phyloP scores from a whole-genome alignment of 371 early-diverging fungal genomes.

The Mortierella sp. region DNA sequence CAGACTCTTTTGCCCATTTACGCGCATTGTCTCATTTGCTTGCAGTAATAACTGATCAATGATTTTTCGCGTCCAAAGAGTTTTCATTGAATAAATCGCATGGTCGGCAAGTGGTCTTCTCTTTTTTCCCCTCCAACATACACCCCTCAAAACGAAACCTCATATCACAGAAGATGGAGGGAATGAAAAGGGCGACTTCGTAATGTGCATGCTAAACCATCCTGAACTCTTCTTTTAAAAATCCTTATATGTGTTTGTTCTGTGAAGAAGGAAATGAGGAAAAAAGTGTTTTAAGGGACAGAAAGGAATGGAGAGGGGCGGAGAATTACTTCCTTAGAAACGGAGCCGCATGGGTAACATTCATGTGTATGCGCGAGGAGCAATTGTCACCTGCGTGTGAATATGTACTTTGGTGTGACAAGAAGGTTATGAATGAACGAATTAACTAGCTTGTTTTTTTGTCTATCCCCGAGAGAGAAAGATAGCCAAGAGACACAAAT shows the following conservation, averaged over 20 bases:
- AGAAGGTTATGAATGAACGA: neutral
- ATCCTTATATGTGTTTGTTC: neutral
- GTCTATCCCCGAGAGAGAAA: neutral
- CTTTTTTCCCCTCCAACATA: neutral
- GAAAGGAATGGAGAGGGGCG: neutral
- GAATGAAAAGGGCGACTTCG: neutral
- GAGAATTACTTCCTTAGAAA: neutral
- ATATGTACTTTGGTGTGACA: neutral
- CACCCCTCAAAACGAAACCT: neutral
- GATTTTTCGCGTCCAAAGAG: too few species aligned
- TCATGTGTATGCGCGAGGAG: neutral
- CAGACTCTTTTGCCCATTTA: neutral
- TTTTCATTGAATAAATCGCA: too few species aligned
- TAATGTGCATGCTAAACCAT: slow-evolving; percentile 10
- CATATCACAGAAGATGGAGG: neutral
- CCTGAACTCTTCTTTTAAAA: neutral
- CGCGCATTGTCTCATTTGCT: neutral
- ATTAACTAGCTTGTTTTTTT: neutral
- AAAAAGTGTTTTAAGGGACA: neutral
- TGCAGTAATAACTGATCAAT: neutral
- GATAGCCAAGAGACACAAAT: neutral
- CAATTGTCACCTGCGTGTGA: neutral
- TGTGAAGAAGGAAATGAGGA: neutral
- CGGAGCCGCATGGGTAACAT: neutral
- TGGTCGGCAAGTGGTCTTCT: too few species aligned